Base-by-base conservation (phyloP, 192 early-diverging fungal species). In the Martensiomyces pterosporus region DNA sequence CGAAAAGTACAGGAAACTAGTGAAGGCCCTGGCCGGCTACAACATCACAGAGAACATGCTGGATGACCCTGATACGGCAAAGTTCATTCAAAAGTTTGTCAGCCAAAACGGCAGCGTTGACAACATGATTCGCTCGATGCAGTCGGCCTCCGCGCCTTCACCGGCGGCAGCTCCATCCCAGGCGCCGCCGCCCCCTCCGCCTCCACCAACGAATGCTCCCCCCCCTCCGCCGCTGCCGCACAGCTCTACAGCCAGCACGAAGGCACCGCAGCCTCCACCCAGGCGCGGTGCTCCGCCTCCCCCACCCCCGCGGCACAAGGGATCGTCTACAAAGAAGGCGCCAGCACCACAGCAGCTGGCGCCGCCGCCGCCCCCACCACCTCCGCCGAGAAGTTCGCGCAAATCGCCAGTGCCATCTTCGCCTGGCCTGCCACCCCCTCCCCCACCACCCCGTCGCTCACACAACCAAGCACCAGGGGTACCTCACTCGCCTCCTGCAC, bases 1-100 rank as follows among this genome's bases (percentile, higher is more conserved):
- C 50, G 83, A 81, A 43, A 75, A 83, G 58, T 87, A 86, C 79
- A 79, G 76, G 39, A 70, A 76, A 41, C 47, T 90, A n/a, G 80
- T 90, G 50, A 80, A 83, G 55, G 76, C 81, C 38, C 66, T 90
- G 55, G 75, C 78, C 3, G 73, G 79, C 21, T 76, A 83, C 57
- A 86, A 82, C 43, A 77, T 90, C 34, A 81, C 76, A 23, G 76
- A 80, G 35, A 69, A 51, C 29, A 64, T 76, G 58, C 81, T 85
- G 19, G 80, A 82, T 39, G 80, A 86, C 35, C 72, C 74, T 24
- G 76, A 82, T 39, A 82, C 85, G 21, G 79, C 81, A 22, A 77
- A 79, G 24, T 84, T 87, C 52, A 82, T 90, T 34, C 67, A 78
- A 27, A 59, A 84, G 35, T 87, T 85, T 77, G 77, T 90, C 9